A percentile compares a stretch with the other conserved stretches of the same genome.
phyloP scores from a whole-genome alignment of 2,329 filamentous ascomycete genomes.

The Colletotrichum noveboracense region DNA sequence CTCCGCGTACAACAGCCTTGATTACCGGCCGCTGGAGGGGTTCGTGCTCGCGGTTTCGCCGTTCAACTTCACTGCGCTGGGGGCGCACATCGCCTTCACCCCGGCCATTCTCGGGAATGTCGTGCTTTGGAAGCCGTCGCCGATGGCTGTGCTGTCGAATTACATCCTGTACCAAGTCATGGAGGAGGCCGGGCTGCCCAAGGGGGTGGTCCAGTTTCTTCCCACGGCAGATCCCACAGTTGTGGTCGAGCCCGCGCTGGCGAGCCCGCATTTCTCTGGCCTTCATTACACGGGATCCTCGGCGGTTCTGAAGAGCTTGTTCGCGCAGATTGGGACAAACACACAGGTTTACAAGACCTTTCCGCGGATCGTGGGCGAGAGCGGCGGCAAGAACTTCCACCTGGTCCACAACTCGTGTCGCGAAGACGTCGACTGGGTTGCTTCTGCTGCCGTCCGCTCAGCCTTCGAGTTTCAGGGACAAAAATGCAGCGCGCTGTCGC shows the following conservation, averaged over 20 bases:
- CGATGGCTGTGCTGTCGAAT: background rate
- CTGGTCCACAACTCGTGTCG: background rate
- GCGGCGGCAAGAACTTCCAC: slow-evolving; percentile 6
- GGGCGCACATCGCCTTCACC: background rate
- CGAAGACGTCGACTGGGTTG: background rate
- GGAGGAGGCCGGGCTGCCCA: background rate
- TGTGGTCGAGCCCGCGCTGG: background rate
- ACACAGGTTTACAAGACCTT: background rate
- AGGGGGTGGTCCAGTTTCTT: background rate
- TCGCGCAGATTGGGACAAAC: background rate
- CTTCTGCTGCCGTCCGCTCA: background rate
- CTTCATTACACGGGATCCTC: background rate
- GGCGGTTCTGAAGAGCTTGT: background rate
- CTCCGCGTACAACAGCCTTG: background rate
- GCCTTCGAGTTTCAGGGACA: background rate
- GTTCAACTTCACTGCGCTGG: background rate
- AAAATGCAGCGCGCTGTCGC: background rate
- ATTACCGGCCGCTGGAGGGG: background rate
- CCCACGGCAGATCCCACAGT: background rate
- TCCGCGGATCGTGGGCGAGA: background rate
- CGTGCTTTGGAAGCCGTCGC: background rate
- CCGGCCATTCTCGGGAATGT: background rate
- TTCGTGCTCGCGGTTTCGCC: background rate
- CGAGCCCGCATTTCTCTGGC: background rate
- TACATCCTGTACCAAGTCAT: background rate